phyloP scores from a whole-genome alignment of 2,329 filamentous ascomycete species.

The Xylariales sp. region DNA sequence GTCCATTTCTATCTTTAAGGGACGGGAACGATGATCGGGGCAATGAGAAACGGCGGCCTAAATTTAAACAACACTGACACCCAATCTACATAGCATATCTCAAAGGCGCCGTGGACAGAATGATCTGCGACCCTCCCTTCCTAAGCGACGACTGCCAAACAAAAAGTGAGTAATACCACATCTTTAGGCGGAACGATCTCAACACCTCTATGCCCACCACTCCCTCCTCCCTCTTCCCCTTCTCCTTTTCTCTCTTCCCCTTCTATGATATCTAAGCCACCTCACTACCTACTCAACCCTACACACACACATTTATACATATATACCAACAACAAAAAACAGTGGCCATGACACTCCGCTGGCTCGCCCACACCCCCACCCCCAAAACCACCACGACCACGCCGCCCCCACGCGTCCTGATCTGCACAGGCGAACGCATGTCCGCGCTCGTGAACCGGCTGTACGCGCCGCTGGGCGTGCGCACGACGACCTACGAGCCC shows the following conservation, averaged over 20 bases:
- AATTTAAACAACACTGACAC: conserved; percentile 4
- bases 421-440: conserved; percentile 85
- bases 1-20: neutral
- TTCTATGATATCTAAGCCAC: neutral
- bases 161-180: conserved; percentile 64
- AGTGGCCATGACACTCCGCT: conserved; percentile 81
- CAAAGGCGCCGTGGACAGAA: conserved; percentile 73
- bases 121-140: conserved; percentile 84
- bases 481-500: conserved; percentile 75
- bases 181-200: neutral
- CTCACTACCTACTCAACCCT: neutral
- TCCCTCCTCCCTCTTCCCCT: neutral
- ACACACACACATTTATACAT: too few relatives aligned
- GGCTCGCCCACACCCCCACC: conserved; percentile 65
- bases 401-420: conserved; percentile 61
- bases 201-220: neutral
- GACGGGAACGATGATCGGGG: neutral
- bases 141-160: conserved; percentile 84
- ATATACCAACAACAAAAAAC: conserved; percentile 8
- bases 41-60: neutral
- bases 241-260: too few relatives aligned
- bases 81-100: conserved; percentile 57
- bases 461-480: conserved; percentile 71
- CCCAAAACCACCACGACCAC: conserved; percentile 35
- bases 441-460: conserved; percentile 70